Evolutionary conservation across 352 stramenopile species (phyloP), one percentile per base, ranked within the genome.

Genomic region (Globisporangium carolinianum): DNA sequence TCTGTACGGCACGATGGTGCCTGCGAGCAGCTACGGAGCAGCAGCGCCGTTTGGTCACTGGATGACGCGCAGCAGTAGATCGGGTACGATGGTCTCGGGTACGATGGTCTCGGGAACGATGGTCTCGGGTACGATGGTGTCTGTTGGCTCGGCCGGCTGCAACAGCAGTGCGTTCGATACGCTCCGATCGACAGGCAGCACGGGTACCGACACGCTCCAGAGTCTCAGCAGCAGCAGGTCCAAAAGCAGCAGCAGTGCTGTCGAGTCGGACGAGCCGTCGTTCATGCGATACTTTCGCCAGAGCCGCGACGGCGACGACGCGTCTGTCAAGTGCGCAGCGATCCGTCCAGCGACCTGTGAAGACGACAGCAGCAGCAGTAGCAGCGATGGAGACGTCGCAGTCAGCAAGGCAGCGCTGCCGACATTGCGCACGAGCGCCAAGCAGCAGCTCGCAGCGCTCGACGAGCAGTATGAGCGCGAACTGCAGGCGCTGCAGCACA

Each of bases 201-300:
- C 45, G 18, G n/a, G 10, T 15, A 36, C n/a, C 1, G 61, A 65
- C 47, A 8, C 51, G 24, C 17, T 36, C 32, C 42, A 65, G 48
- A 37, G 63, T 61, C 38, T 55, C 37, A 11, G 45, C 64, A 55
- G 62, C 17, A 60, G 69, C 5, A 49, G n/a, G 1, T 18, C 18
- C 4, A 42, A 61, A 47, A 66, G 50, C 3, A 35, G 53, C 7
- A 12, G 32, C 17, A 38, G 32, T 15, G 36, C 12, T 17, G 32
- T 43, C 2, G 55, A 55, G 48, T 18, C 32, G 39, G 55, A 55
- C 10, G 73, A 92, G 63, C 80, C 83, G 37, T 87, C 83, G 17
- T 92, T 92, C 65, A 92, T 92, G 78, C 90, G 88, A 53, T 92
- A 89, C 65, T 89, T 92, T 62, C 72, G 79, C 36, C 60, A 60